Evolutionary conservation across 2,329 filamentous ascomycete genomes (phyloP).

Genomic region (Talaromyces sp.): DNA sequence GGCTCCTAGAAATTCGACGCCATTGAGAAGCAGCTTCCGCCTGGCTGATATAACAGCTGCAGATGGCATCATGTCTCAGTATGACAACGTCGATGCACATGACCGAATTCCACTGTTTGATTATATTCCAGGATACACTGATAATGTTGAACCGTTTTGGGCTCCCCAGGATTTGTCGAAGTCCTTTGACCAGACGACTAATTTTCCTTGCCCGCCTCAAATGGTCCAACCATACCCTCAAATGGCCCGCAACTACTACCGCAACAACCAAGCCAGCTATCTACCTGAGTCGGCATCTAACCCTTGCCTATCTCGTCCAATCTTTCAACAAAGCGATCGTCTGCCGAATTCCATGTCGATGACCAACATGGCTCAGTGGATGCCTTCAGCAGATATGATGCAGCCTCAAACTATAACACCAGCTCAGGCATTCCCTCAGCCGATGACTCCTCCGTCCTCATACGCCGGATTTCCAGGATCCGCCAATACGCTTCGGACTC

Average conservation of each 20-base stretch:
- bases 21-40: slow-evolving; percentile 35
- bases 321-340: slow-evolving; percentile 37
- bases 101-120: slow-evolving; percentile 36
- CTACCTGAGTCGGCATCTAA: slow-evolving; percentile 40
- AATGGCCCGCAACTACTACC: slow-evolving; percentile 36
- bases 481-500: slow-evolving; percentile 33
- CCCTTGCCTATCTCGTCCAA: slow-evolving; percentile 38
- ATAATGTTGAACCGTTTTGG: slow-evolving; percentile 39
- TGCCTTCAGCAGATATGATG: slow-evolving; percentile 33
- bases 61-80: slow-evolving; percentile 33
- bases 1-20: slow-evolving; percentile 30
- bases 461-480: slow-evolving; percentile 38
- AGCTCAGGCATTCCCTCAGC: slow-evolving; percentile 32
- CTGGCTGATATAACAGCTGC: slow-evolving; percentile 34
- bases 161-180: slow-evolving; percentile 37
- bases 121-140: slow-evolving; percentile 38
- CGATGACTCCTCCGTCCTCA: slow-evolving; percentile 37
- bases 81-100: slow-evolving; percentile 32
- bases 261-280: slow-evolving; percentile 31
- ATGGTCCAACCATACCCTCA: slow-evolving; percentile 35
- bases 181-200: slow-evolving; percentile 31
- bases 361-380: slow-evolving; percentile 38
- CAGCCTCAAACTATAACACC: slow-evolving; percentile 38
- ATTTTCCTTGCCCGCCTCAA: slow-evolving; percentile 32
- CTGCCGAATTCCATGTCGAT: slow-evolving; percentile 36